Percentiles rank a stretch among this genome's conserved stretches.
phyloP scores from a whole-genome alignment of 352 stramenopile genomes.

The Elongisporangium prolatum region DNA sequence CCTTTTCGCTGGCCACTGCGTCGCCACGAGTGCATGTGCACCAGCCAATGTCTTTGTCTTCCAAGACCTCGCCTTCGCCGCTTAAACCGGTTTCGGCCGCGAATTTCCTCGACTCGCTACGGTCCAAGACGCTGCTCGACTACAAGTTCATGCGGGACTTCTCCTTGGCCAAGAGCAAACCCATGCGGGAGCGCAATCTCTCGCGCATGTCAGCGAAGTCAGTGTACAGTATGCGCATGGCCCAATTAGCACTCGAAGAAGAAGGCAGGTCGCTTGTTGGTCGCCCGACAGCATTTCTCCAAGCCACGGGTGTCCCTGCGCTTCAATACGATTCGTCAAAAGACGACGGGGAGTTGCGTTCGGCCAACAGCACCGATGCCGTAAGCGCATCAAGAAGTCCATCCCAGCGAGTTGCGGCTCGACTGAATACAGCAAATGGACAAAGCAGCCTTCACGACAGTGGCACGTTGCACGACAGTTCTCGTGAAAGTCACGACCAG shows the following conservation, averaged over 20 bases:
- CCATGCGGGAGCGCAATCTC: constrained; percentile 30
- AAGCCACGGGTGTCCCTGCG: background rate
- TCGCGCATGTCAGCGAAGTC: constrained; percentile 31
- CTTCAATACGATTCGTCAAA: background rate
- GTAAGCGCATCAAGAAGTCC: background rate
- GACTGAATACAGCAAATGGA: background rate
- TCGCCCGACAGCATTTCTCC: background rate
- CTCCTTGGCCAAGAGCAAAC: constrained; percentile 30
- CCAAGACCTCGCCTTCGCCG: background rate
- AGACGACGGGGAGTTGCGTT: background rate
- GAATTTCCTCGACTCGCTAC: constrained; percentile 26
- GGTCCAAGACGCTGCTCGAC: constrained; percentile 37
- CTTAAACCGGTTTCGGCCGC: constrained; percentile 1
- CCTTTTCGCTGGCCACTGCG: background rate
- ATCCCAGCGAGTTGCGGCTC: background rate
- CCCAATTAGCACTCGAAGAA: constrained; percentile 36
- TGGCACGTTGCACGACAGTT: background rate
- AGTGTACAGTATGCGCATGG: constrained; percentile 37
- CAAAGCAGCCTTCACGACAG: background rate
- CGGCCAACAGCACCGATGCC: background rate
- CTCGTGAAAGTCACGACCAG: background rate
- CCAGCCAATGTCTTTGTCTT: background rate
- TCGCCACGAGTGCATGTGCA: background rate
- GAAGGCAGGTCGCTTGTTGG: constrained; percentile 4
- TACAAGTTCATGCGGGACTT: constrained; percentile 55